Base-by-base conservation (phyloP, 108 stramenopile genomes). In the Fragilariopsis cylindrus region DNA sequence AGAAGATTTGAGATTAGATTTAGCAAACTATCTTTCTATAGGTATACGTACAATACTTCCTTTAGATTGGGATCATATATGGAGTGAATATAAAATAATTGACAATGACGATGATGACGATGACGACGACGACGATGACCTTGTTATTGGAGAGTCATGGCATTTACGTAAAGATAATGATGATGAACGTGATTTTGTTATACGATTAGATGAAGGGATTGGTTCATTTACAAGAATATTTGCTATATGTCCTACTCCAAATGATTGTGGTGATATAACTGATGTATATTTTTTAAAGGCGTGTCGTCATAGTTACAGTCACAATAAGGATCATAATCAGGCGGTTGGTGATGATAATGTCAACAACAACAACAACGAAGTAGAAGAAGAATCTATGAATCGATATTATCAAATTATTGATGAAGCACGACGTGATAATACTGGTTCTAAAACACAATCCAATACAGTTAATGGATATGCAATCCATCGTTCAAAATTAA, bases 31-130 rank as follows among this genome's bases (percentile, higher is more conserved):
- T 68, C 55, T 84, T 15, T 78, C 69, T 19, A 74, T 81, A 57
- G 54, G 76, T 15, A 57, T 81, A 19, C 80, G 83, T 44, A 67
- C 72, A 15, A 65, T 73, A 45, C 48, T 78, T 1, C 83, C 83
- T 7, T 48, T 84, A 30, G 83, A 84, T 66, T 84, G 83, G 83
- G 83, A 84, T 75, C 83, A 81, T 75, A 73, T 84, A 8, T 84
- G 83, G 83, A 84, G 74, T 62, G 83, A 84, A 48, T 84, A 68
- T 71, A 21, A 42, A 50, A 48, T 19, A 13, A 44, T 21, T 60
- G 58, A 30, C 3, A 41, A 21, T 0, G 21, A 21, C 42, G 19
- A 8, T 0, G 19, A 19, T 0, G 21, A 21, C 42, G 19, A 8
- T 0, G 19, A 19, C 4, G 8, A 19, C 5, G 4, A 56, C 0